Conservation (phyloP, 2,329 filamentous ascomycete genomes). For the Colletotrichum abscissum region DNA sequence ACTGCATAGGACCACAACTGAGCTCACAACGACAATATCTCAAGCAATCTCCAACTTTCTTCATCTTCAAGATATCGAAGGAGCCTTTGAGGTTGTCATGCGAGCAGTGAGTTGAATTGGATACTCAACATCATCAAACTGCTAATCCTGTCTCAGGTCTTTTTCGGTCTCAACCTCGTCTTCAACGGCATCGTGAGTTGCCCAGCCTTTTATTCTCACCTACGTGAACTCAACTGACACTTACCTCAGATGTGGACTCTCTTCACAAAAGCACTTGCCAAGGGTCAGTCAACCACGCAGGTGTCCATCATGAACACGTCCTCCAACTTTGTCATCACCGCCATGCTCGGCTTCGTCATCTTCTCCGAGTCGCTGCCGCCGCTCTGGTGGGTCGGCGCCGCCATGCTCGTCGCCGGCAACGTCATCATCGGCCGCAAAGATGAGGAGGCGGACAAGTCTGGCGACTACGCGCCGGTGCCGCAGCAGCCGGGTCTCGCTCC, state of each 20-base stretch:
- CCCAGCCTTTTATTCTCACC: neutral
- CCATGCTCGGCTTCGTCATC: conserved; percentile 75
- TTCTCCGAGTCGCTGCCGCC: conserved; percentile 79
- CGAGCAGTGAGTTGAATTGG: conserved; percentile 55
- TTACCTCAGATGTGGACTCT: conserved; percentile 78
- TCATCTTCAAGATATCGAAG: conserved; percentile 53
- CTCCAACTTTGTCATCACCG: conserved; percentile 83
- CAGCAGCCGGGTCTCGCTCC: conserved; percentile 35
- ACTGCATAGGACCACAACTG: conserved; percentile 62
- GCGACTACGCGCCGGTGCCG: conserved; percentile 44
- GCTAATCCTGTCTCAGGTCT: conserved; percentile 60
- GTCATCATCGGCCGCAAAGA: conserved; percentile 82
- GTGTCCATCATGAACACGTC: conserved; percentile 87
- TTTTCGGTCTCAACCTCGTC: conserved; percentile 79
- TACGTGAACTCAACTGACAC: conserved; percentile 4
- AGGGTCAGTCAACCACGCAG: conserved; percentile 80
- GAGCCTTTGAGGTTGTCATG: conserved; percentile 59
- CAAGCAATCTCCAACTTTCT: conserved; percentile 55
- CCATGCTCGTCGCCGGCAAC: conserved; percentile 78
- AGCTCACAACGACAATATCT: conserved; percentile 62
- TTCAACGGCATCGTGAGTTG: conserved; percentile 76
- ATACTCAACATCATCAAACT: neutral
- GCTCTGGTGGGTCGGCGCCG: conserved; percentile 81
- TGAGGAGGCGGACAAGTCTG: conserved; percentile 52
- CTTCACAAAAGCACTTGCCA: conserved; percentile 82